These are phyloP conservation scores for Priceomyces melissophilus DNA, from an alignment of 805 yeast species.

Conservation along the genomic window DNA sequence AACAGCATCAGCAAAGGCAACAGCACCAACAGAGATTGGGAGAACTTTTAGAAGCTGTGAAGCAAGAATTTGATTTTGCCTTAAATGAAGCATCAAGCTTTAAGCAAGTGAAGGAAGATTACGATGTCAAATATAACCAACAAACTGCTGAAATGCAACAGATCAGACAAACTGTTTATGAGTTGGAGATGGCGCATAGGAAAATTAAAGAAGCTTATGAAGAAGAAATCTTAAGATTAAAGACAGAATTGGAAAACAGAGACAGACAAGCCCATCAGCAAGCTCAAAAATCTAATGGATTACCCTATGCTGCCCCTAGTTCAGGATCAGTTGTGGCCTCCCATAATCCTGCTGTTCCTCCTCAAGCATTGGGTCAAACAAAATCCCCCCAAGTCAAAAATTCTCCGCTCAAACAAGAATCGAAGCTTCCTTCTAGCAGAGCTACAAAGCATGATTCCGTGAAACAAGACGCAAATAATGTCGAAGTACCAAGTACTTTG, in stretches of 20 bases:
- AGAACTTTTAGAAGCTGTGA: slow-evolving; percentile 87
- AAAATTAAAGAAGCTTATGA: slow-evolving; percentile 95
- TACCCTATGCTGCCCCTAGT: slow-evolving; percentile 13
- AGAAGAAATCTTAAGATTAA: slow-evolving; percentile 82
- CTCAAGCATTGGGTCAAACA: slow-evolving; percentile 9
- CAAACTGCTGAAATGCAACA: slow-evolving; percentile 92
- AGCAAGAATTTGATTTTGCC: slow-evolving; percentile 84
- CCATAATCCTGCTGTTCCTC: slow-evolving; percentile 12
- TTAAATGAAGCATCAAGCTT: slow-evolving; percentile 81
- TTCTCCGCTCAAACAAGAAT: slow-evolving; percentile 16
- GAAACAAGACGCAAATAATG: slow-evolving; percentile 9
- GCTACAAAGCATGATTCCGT: slow-evolving; percentile 11
- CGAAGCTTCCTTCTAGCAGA: slow-evolving; percentile 11
- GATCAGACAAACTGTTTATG: slow-evolving; percentile 90
- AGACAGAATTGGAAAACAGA: slow-evolving; percentile 78
- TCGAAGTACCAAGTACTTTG: slow-evolving; percentile 31
- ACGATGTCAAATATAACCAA: slow-evolving; percentile 83
- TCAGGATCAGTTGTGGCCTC: slow-evolving; percentile 13
- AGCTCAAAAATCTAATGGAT: slow-evolving; percentile 15
- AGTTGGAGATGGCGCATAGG: slow-evolving; percentile 89
- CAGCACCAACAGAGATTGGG: slow-evolving; percentile 50
- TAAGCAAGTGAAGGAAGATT: slow-evolving; percentile 89
- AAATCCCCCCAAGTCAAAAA: slow-evolving; percentile 15
- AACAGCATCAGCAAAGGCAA: slow-evolving; percentile 34
- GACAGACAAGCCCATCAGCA: slow-evolving; percentile 56